phyloP scores from a whole-genome alignment of 129 eudicot genomes.

The Chrysanthemum seticuspe region DNA sequence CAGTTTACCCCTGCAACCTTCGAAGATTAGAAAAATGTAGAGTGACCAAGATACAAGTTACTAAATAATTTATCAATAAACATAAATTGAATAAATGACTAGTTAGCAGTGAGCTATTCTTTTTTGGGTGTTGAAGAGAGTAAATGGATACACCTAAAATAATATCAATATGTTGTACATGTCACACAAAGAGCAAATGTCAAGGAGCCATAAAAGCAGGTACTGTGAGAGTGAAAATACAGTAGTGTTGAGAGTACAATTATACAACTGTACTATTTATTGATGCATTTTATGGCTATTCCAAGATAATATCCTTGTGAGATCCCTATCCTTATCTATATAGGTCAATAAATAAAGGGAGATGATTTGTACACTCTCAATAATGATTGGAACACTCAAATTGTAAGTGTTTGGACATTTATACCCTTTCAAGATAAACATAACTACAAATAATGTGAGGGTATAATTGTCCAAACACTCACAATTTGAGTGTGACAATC shows the following conservation, averaged over 20 bases:
- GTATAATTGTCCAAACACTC: no score
- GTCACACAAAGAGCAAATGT: constrained; percentile 12
- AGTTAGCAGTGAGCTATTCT: background rate
- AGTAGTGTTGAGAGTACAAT: constrained; percentile 3
- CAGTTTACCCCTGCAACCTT: constrained; percentile 7
- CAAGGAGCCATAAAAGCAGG: constrained; percentile 17
- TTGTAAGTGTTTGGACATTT: no score
- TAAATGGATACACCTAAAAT: background rate
- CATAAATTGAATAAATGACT: background rate
- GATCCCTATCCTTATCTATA: no score
- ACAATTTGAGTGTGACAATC: no score
- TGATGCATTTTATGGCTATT: background rate
- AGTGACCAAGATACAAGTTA: background rate
- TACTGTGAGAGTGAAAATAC: constrained; percentile 14
- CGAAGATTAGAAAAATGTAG: background rate
- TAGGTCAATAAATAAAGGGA: no score
- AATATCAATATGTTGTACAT: background rate
- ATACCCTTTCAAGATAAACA: no score
- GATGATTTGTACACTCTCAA: no score
- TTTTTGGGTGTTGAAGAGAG: background rate
- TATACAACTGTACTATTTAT: constrained; percentile 1
- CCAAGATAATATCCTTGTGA: background rate
- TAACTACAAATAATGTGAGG: no score
- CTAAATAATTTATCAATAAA: no score
- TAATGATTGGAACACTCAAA: no score